Evolutionary conservation across 495 filamentous ascomycete species (phyloP), one percentile per base, ranked within the genome.

Genomic region (Aspergillus nanangensis): DNA sequence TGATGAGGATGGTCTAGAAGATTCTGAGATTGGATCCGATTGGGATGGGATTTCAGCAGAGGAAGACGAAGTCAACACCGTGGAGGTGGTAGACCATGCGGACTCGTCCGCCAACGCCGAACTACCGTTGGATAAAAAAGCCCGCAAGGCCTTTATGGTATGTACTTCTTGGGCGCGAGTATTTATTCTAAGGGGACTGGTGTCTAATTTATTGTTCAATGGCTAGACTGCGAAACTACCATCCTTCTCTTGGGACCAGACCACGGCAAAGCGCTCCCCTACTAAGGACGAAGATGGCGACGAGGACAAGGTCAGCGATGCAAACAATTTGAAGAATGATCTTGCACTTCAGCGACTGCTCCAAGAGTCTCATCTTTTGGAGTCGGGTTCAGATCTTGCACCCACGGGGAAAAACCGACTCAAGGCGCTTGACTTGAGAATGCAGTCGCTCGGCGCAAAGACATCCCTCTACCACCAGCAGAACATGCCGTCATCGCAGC

Each of bases 311-410:
- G 56, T 62, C 10, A 63, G 67, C 2, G 84, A 87, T 55, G 70
- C 75, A 7, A 62, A 69, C 11, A 86, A 88, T 49, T 71, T 96
- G 2, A 92, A 92, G 66, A 93, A 96, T 60, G 93, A 98, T 55
- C 79, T 97, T 18, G 90, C 86, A 8, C 77, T 98, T 15, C 91
- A 96, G 56, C 80, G 90, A 13, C 78, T 98, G 9, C 80, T 98
- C 9, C 74, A 82, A 47, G 93, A 98, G 72, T 96, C 92, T 1
- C 92, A 96, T 66, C 83, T 98, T 27, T 82, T 98, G 42, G 84
- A 90, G 13, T 65, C 73, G 0, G 74, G 81, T 2, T 71, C 71
- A 8, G 75, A 77, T n/a, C 80, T 86, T 35, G 71, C 78, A 5
- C 74, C 77, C 1, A 76, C 78, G 0, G 85, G 86, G 13, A 79